Evolutionary conservation across 768 basidiomycete genomes (phyloP).

Genomic region (Lyophyllum decastes): DNA sequence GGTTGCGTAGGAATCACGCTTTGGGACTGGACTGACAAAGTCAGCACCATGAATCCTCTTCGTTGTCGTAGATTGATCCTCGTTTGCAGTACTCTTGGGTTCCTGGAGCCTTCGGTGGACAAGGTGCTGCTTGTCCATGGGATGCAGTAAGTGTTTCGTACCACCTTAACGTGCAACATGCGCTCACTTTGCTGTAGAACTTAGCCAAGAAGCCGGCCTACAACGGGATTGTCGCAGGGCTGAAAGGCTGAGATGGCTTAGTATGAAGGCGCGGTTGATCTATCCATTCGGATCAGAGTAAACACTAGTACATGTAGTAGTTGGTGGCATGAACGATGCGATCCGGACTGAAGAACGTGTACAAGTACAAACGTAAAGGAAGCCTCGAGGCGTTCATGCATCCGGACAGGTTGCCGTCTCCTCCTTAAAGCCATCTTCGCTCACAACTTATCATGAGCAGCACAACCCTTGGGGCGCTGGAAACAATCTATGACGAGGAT

Average conservation of each 20-base stretch:
- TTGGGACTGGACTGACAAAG: constrained; percentile 48
- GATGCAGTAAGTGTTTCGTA: constrained; percentile 4
- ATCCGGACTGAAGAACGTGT: not conserved
- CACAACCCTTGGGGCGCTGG: not conserved
- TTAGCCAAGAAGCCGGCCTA: constrained; percentile 44
- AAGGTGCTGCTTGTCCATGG: constrained; percentile 36
- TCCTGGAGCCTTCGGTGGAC: constrained; percentile 37
- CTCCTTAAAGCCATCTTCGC: not conserved
- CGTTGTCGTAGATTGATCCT: not conserved
- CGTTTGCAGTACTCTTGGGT: constrained; percentile 39
- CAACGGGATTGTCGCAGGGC: constrained; percentile 42
- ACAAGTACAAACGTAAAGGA: not conserved
- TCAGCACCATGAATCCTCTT: not conserved
- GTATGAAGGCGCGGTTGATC: not conserved
- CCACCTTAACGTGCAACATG: no score
- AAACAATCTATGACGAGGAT: constrained; percentile 9
- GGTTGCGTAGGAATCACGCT: constrained; percentile 48
- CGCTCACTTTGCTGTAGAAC: constrained; percentile 24
- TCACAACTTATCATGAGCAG: constrained; percentile 6
- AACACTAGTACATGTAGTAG: not conserved
- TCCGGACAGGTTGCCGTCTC: not conserved
- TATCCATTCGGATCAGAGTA: not conserved
- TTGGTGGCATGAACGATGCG: not conserved
- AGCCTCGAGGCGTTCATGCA: not conserved
- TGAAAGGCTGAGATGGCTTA: not conserved